These are phyloP conservation scores for Salinomyces thailandicus DNA, from an alignment of 2,329 filamentous ascomycete genomes.

Conservation along the genomic window DNA sequence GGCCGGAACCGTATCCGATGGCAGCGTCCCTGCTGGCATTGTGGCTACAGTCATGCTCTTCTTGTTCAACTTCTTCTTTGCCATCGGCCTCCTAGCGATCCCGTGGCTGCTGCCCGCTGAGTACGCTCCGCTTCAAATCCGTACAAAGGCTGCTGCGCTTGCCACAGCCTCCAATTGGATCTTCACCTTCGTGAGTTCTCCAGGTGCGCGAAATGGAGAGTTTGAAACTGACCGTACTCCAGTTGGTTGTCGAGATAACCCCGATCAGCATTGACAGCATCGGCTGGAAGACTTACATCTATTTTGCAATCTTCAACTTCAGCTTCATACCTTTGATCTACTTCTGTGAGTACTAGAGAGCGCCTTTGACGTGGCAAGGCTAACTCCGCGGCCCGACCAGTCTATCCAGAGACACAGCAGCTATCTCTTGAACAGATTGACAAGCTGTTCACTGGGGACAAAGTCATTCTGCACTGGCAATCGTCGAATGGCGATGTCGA, in stretches of 20 bases:
- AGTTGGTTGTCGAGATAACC: conserved; percentile 27
- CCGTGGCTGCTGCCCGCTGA: conserved; percentile 95
- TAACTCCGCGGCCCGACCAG: background rate
- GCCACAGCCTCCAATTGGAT: conserved; percentile 54
- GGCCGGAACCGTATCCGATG: background rate
- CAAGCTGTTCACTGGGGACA: conserved; percentile 4
- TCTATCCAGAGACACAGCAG: conserved; percentile 37
- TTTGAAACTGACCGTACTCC: background rate
- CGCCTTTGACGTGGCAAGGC: background rate
- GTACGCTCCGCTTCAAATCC: conserved; percentile 85
- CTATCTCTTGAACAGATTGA: conserved; percentile 44
- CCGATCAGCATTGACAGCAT: conserved; percentile 40
- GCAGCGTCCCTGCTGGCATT: conserved; percentile 28
- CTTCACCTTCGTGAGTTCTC: conserved; percentile 23
- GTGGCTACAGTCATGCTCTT: conserved; percentile 35
- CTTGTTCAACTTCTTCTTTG: conserved; percentile 26
- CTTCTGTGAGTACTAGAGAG: conserved; percentile 25
- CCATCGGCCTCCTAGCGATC: conserved; percentile 45
- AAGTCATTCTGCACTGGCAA: conserved; percentile 2
- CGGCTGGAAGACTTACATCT: conserved; percentile 45
- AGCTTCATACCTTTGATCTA: conserved; percentile 50
- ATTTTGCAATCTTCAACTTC: conserved; percentile 34
- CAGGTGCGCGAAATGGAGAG: conserved; percentile 12
- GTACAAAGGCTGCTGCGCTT: conserved; percentile 87
- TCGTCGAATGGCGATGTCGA: background rate